A percentile compares a stretch with the other conserved stretches of the same genome.
Evolutionary conservation across 1,284 basidiomycete genomes (phyloP).

Genomic region (Tilletiopsis washingtonensis): DNA sequence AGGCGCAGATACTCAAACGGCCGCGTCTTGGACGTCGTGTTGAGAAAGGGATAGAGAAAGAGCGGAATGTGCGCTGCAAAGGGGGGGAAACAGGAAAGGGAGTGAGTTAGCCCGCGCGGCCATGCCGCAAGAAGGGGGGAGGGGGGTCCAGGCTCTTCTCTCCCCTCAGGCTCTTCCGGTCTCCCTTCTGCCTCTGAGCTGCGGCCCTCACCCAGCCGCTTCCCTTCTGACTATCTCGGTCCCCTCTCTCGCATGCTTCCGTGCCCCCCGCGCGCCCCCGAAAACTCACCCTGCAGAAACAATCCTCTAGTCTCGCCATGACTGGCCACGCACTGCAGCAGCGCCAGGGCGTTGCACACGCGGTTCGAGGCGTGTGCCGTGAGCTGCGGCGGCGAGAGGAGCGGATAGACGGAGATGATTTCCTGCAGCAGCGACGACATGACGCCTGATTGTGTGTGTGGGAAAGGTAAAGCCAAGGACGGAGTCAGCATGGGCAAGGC

Average conservation of each 20-base stretch:
- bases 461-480: too few relatives aligned
- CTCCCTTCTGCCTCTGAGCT: too few relatives aligned
- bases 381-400: conserved; percentile 88
- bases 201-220: too few relatives aligned
- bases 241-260: too few relatives aligned
- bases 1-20: conserved; percentile 98
- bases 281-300: conserved; percentile 30
- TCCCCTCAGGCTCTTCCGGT: too few relatives aligned
- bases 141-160: background rate
- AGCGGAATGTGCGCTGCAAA: conserved; percentile 85
- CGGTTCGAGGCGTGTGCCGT: conserved; percentile 98
- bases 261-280: too few relatives aligned
- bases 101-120: conserved; percentile 1
- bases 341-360: conserved; percentile 95
- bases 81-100: background rate
- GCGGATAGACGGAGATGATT: conserved; percentile 95
- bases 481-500: too few relatives aligned
- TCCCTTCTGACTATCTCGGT: too few relatives aligned
- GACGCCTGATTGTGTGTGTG: conserved; percentile 61
- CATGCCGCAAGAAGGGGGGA: background rate
- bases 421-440: conserved; percentile 98
- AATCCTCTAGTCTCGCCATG: conserved; percentile 43
- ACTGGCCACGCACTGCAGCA: conserved; percentile 82
- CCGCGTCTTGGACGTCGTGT: conserved; percentile 96
- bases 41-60: conserved; percentile 97